phyloP scores from a whole-genome alignment of 768 basidiomycete genomes.

The Phallus indusiatus region DNA sequence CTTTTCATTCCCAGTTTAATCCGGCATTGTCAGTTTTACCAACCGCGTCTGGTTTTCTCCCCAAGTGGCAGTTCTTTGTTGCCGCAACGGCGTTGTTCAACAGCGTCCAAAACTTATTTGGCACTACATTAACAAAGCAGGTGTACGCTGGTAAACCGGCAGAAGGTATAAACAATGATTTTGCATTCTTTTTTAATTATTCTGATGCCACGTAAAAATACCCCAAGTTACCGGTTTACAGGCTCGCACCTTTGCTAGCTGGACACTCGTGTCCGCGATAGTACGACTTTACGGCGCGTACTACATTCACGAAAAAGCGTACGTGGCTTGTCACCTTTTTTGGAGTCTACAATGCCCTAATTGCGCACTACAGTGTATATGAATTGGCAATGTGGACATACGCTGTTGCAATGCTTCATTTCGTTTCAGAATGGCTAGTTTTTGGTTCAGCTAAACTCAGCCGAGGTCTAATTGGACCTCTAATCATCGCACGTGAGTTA shows the following conservation, averaged over 20 bases:
- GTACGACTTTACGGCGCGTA: conserved; percentile 86
- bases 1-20: not conserved
- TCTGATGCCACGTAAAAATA: conserved; percentile 9
- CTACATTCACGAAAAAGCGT: conserved; percentile 77
- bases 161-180: conserved; percentile 26
- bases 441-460: conserved; percentile 65
- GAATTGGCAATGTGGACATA: conserved; percentile 84
- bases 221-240: conserved; percentile 73
- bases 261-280: conserved; percentile 81
- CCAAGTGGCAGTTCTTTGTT: conserved; percentile 82
- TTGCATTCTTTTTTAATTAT: conserved; percentile 20
- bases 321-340: conserved; percentile 20
- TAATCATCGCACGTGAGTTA: conserved; percentile 75
- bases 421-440: conserved; percentile 74
- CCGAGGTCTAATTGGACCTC: conserved; percentile 54
- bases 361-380: conserved; percentile 53
- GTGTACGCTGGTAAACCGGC: conserved; percentile 51
- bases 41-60: conserved; percentile 58
- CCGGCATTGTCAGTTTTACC: conserved; percentile 45
- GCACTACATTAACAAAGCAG: conserved; percentile 64
- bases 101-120: conserved; percentile 71
- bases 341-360: conserved; percentile 8
- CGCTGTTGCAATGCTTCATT: conserved; percentile 85
- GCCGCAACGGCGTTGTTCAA: conserved; percentile 77
- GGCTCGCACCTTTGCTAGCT: conserved; percentile 81